Conservation (phyloP, 169 alveolate species). For the Besnoitia besnoiti region DNA sequence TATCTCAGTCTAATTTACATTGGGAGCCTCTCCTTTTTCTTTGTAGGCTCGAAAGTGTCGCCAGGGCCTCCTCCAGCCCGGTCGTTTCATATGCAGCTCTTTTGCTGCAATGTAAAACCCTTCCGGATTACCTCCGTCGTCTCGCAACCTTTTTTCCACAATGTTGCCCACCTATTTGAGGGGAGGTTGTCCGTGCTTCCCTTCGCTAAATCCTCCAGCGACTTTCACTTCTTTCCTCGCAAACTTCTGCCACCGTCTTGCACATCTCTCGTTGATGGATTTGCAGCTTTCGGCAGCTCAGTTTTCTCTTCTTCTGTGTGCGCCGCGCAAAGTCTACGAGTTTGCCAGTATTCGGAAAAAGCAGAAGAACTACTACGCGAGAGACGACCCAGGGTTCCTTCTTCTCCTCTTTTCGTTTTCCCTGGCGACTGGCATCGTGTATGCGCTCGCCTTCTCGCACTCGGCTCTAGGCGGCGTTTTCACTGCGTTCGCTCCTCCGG, state of each 20-base stretch:
- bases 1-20: too few relatives aligned
- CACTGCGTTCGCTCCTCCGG: background rate
- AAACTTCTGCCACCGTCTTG: conserved; percentile 1
- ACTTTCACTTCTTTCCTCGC: background rate
- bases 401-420: conserved; percentile 34
- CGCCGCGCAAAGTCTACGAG: conserved; percentile 32
- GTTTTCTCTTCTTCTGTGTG: background rate
- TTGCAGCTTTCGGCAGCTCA: background rate
- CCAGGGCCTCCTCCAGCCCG: too few relatives aligned
- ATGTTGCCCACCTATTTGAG: background rate
- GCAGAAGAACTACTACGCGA: conserved; percentile 61
- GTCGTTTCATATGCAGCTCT: background rate
- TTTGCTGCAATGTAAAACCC: too few relatives aligned
- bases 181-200: background rate
- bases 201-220: background rate
- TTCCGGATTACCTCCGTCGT: background rate
- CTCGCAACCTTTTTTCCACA: background rate
- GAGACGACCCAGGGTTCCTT: conserved; percentile 69
- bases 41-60: too few relatives aligned
- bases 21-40: too few relatives aligned
- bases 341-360: conserved; percentile 1
- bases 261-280: conserved; percentile 31
- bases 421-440: conserved; percentile 31
- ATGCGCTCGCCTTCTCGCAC: conserved; percentile 52
- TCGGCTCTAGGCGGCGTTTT: background rate